Base-by-base conservation (phyloP, 2,329 filamentous ascomycete genomes). In the Pleomassaria siparia region DNA sequence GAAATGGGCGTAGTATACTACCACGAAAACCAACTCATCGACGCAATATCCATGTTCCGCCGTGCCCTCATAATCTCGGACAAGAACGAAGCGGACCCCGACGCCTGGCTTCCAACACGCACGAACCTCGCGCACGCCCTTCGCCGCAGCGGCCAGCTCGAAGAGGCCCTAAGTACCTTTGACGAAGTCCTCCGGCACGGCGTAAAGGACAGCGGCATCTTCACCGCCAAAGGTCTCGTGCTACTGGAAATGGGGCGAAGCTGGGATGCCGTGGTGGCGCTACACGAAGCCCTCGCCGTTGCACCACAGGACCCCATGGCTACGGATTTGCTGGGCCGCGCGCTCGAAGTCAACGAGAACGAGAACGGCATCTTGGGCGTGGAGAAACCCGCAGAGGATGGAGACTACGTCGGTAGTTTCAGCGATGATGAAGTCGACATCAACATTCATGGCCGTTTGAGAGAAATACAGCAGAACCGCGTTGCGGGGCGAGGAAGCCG, bases 1-100 rank as follows among this genome's bases (percentile, higher is more conserved):
- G 94, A 99, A 73, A 86, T 97, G 74, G 95, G 92, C 3, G 86
- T 97, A 3, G 91, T 96, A n/a, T 86, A 90, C 56, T 99, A 96
- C 66, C 91, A 97, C 67, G 90, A 96, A 67, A 85, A 89, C 58
- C 82, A 88, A 42, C 81, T 90, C 6, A 79, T 84, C 49, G 85
- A 88, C 20, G 90, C 94, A 0, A 83, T 89, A 9, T 80, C 83
- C 24, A 82, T 91, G 53, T 97, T 99, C 69, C 79, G 80, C 7
- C 82, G 85, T 51, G 89, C 94, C 0, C 80, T 99, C 15, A 76
- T 80, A 40, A 83, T 96, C 44, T 88, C 91, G 2, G 81, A 85
- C 3, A 86, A 92, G 29, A 90, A 95, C 52, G 86, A 90, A 53
- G 87, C 89, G 46, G 89, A 95, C 52, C 84, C 89, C 0, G 81